Evolutionary conservation across 1,284 basidiomycete genomes (phyloP).

Genomic region (Ceratobasidium sp.): DNA sequence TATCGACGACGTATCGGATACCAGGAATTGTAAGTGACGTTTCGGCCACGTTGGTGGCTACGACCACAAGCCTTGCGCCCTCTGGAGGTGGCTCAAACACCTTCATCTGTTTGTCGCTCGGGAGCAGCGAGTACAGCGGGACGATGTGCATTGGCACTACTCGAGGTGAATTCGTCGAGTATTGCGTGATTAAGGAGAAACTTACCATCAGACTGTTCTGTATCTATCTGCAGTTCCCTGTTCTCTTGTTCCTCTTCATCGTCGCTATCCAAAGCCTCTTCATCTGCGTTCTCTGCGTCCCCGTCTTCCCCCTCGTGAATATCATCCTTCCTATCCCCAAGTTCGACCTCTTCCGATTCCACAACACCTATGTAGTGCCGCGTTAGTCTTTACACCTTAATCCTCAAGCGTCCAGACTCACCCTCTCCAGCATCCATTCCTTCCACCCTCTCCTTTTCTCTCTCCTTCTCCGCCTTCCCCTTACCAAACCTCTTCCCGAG

Average conservation of each 20-base stretch:
- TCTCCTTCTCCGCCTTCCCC: conserved; percentile 71
- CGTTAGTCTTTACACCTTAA: background rate
- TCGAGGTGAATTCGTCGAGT: background rate
- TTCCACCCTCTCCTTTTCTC: conserved; percentile 51
- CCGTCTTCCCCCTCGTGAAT: conserved; percentile 44
- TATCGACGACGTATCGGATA: conserved; percentile 83
- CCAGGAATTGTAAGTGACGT: conserved; percentile 84
- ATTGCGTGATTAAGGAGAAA: background rate
- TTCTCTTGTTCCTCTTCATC: conserved; percentile 65
- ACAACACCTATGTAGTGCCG: conserved; percentile 64
- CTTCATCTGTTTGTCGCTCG: conserved; percentile 80
- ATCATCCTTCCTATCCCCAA: conserved; percentile 65
- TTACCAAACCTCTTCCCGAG: conserved; percentile 84
- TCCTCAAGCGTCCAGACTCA: background rate
- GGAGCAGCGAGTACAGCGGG: conserved; percentile 79
- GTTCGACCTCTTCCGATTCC: conserved; percentile 87
- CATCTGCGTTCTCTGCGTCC: conserved; percentile 57
- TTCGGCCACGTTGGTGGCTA: conserved; percentile 85
- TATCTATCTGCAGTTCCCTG: conserved; percentile 67
- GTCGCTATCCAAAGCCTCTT: conserved; percentile 63
- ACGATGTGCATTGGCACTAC: conserved; percentile 78
- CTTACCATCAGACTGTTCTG: conserved; percentile 74
- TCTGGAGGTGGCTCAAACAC: conserved; percentile 78
- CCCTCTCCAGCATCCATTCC: conserved; percentile 37
- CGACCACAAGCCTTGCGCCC: conserved; percentile 76